Conservation (phyloP, 306 rosid genomes). For the Cyclanthera cordifolia region DNA sequence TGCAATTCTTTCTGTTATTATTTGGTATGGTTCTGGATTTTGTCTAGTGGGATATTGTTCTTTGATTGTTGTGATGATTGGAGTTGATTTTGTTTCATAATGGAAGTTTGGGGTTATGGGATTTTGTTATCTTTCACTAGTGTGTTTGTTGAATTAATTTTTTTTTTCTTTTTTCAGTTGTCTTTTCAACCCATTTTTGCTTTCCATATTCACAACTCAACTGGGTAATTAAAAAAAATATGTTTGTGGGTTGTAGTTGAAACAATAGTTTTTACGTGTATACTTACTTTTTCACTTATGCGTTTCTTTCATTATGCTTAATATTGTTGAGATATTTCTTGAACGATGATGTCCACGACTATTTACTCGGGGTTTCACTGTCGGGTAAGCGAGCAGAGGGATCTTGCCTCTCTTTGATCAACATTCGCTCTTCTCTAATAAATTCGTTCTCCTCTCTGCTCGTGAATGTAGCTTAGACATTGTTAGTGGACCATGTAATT, state of each 20-base stretch:
- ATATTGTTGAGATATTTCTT: too few relatives aligned
- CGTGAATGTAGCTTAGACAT: too few relatives aligned
- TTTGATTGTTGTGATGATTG: background rate
- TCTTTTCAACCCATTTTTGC: background rate
- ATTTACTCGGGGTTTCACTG: too few relatives aligned
- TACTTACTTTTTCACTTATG: too few relatives aligned
- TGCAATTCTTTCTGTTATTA: background rate
- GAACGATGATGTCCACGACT: too few relatives aligned
- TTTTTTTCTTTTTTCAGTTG: conserved; percentile 6
- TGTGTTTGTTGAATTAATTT: background rate
- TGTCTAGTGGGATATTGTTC: background rate
- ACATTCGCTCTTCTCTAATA: too few relatives aligned
- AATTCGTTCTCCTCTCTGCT: too few relatives aligned
- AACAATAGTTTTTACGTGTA: background rate
- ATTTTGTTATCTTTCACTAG: background rate
- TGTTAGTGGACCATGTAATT: too few relatives aligned
- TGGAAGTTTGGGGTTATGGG: background rate
- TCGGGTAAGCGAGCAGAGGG: too few relatives aligned
- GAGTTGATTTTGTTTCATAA: background rate
- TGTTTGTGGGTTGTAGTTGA: background rate
- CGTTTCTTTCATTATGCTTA: too few relatives aligned
- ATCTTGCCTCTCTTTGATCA: too few relatives aligned
- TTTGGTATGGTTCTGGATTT: background rate
- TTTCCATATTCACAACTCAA: background rate
- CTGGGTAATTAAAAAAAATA: background rate